Evolutionary conservation across 371 early-diverging fungal species (phyloP), one percentile per base, ranked within the genome.

Genomic region (Saksenaea vasiformis): DNA sequence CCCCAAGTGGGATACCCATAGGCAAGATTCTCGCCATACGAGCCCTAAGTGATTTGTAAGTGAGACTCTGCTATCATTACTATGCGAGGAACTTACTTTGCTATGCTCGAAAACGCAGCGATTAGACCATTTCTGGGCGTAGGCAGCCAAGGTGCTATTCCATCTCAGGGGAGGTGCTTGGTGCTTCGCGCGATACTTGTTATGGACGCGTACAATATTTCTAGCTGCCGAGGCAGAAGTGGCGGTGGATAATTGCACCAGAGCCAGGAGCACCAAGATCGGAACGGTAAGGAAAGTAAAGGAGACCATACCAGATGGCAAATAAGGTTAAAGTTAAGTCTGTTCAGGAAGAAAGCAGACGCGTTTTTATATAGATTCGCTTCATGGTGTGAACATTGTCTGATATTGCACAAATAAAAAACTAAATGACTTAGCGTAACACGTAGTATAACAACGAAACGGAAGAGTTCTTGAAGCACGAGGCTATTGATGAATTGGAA

Each of bases 11-110:
- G 44, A 58, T 79, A 73, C 10, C 82, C 78, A 53, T 62, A 56
- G 28, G 78, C 85, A 19, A 85, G 63, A 62, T 85, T 85, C 64
- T 85, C 85, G 27, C 78, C 83, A 36, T 71, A 73, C 47, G 28
- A 38, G 19, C 61, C 54, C 61, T 64, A 27, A 31, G 43, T 13
- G 31, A 43, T 26, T n/a, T 10, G 44, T 15, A 31, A 24, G 44
- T 11, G 5, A 15, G 58, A 26, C 15, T 58, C 15, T 58, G 17
- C n/a, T 58, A 19, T 15, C 17, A 37, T 15, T 4, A 27, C 38
- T 37, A 26, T 31, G 7, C 3, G 8, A 44, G 54, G 64, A 65
- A 35, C 31, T 60, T 58, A 69, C 73, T 26, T 43, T 38, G 38
- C 76, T 79, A 60, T 84, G 84, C 41, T 72, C 22, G 53, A 79